Percentiles rank a stretch among this genome's conserved stretches.
Conservation (phyloP, 2,329 filamentous ascomycete genomes). For the Xylariaceae sp. region DNA sequence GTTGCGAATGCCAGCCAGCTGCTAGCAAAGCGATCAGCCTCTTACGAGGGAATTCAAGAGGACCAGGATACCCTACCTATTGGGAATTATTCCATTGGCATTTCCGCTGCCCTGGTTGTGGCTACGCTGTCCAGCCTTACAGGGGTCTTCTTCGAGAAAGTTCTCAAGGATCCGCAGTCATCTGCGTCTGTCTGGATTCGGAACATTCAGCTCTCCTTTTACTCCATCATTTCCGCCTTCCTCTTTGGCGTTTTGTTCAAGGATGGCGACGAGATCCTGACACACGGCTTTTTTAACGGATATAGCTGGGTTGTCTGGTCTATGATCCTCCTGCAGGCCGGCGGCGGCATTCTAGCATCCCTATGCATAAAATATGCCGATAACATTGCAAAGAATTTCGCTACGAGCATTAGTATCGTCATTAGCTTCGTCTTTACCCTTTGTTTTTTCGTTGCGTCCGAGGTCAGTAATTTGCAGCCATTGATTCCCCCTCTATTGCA, state of each 20-base stretch:
- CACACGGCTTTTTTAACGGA: slow-evolving; percentile 86
- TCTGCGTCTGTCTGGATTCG: slow-evolving; percentile 83
- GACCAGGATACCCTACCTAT: slow-evolving; percentile 47
- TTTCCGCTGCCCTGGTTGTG: slow-evolving; percentile 71
- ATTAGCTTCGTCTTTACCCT: slow-evolving; percentile 81
- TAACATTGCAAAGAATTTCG: slow-evolving; percentile 91
- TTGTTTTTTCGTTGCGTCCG: slow-evolving; percentile 70
- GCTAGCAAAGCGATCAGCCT: slow-evolving; percentile 68
- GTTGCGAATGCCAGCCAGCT: slow-evolving; percentile 33
- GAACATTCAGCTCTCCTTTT: slow-evolving; percentile 91
- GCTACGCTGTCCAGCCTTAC: slow-evolving; percentile 78
- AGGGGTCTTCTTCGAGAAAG: slow-evolving; percentile 84
- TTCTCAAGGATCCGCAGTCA: slow-evolving; percentile 76
- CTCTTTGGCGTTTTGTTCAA: slow-evolving; percentile 81
- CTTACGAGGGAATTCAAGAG: slow-evolving; percentile 80
- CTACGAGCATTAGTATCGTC: slow-evolving; percentile 85
- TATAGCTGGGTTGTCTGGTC: slow-evolving; percentile 92
- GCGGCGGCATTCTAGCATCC: slow-evolving; percentile 77
- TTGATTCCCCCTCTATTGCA: background rate
- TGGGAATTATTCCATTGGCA: slow-evolving; percentile 74
- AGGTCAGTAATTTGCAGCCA: background rate
- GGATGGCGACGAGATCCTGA: slow-evolving; percentile 76
- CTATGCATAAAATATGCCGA: slow-evolving; percentile 77
- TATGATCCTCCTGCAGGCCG: slow-evolving; percentile 74
- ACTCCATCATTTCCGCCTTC: slow-evolving; percentile 84